phyloP scores from a whole-genome alignment of 2,329 filamentous ascomycete genomes.

The Cercospora citrullina region DNA sequence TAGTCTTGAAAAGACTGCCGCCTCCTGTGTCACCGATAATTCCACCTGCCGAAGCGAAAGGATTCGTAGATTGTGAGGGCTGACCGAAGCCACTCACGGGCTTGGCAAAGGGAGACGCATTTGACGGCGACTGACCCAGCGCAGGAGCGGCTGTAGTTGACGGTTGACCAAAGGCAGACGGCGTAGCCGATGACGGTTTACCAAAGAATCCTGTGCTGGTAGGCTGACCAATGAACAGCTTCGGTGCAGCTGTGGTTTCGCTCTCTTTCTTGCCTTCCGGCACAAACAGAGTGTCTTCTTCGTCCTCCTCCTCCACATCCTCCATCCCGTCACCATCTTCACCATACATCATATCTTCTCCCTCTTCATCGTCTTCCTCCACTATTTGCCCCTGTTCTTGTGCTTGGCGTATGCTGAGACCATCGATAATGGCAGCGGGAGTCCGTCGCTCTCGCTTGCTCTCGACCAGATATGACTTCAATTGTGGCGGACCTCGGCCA shows the following conservation, averaged over 20 bases:
- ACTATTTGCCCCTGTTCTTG: slow-evolving; percentile 51
- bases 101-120: slow-evolving; percentile 23
- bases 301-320: slow-evolving; percentile 34
- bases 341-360: slow-evolving; percentile 21
- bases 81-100: slow-evolving; percentile 21
- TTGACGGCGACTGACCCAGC: slow-evolving; percentile 10
- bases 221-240: slow-evolving; percentile 20
- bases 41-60: slow-evolving; percentile 13
- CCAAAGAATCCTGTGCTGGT: slow-evolving; percentile 16
- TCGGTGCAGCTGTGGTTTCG: background rate
- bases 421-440: slow-evolving; percentile 59
- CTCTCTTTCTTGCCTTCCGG: slow-evolving; percentile 34
- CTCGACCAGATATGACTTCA: slow-evolving; percentile 51
- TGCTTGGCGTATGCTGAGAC: slow-evolving; percentile 56
- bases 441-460: slow-evolving; percentile 57
- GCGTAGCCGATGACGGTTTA: slow-evolving; percentile 15
- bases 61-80: slow-evolving; percentile 14
- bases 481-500: slow-evolving; percentile 45
- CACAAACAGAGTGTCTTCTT: slow-evolving; percentile 45
- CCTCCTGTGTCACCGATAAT: background rate
- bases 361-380: slow-evolving; percentile 41
- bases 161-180: slow-evolving; percentile 22
- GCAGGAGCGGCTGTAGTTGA: slow-evolving; percentile 4
- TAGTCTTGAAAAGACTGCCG: slow-evolving; percentile 1
- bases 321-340: slow-evolving; percentile 37